These are phyloP conservation scores for Saitozyma sp. DNA, from an alignment of 768 basidiomycete species.

Conservation along the genomic window DNA sequence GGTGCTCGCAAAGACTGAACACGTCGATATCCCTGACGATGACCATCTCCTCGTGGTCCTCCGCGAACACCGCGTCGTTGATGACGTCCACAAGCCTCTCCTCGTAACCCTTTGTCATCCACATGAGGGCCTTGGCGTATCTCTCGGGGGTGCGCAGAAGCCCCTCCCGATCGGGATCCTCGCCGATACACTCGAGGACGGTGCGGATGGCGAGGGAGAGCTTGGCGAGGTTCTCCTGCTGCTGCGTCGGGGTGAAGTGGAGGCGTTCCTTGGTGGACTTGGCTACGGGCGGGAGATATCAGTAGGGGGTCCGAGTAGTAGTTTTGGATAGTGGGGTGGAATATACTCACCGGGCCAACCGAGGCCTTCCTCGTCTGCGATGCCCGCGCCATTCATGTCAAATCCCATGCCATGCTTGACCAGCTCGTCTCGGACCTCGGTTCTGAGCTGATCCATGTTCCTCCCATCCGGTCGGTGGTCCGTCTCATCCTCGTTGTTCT, in stretches of 20 bases:
- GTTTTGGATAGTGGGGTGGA: neutral
- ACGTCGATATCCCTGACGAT: conserved; percentile 96
- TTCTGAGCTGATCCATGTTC: conserved; percentile 31
- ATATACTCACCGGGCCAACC: conserved; percentile 80
- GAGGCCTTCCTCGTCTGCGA: conserved; percentile 60
- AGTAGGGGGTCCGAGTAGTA: neutral
- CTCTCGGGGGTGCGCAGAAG: conserved; percentile 87
- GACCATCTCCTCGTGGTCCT: conserved; percentile 99
- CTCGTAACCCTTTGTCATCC: conserved; percentile 99
- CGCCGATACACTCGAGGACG: conserved; percentile 94
- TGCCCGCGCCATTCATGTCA: conserved; percentile 31
- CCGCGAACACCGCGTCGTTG: conserved; percentile 95
- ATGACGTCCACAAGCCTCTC: conserved; percentile 95
- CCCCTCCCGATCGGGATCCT: conserved; percentile 95
- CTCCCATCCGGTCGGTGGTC: conserved; percentile 38
- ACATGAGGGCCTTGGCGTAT: conserved; percentile 94
- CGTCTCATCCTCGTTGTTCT: conserved; percentile 33
- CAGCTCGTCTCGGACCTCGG: conserved; percentile 32
- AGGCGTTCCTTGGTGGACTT: conserved; percentile 86
- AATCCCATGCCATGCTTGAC: conserved; percentile 19
- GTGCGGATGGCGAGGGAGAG: conserved; percentile 83
- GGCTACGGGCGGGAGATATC: conserved; percentile 57
- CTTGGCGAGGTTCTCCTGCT: conserved; percentile 68
- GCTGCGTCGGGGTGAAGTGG: conserved; percentile 74
- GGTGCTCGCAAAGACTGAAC: conserved; percentile 96